Evolutionary conservation across 192 early-diverging fungal species (phyloP), one percentile per base, ranked within the genome.

Genomic region (Spizellomyces sp.): DNA sequence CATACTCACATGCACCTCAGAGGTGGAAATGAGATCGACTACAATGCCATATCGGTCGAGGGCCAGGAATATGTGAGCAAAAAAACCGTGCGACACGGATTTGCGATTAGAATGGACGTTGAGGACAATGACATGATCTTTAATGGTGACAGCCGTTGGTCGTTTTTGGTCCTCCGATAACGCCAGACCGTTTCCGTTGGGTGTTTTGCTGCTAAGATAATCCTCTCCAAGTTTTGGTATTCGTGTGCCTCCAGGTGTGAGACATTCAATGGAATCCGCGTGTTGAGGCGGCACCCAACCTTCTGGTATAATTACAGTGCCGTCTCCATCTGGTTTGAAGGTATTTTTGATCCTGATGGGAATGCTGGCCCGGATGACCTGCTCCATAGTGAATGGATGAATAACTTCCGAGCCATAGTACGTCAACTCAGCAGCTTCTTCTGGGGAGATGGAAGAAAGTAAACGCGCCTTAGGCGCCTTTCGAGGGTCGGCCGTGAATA

Each of bases 301-400:
- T 50, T 95, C 93, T 14, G 96, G 95, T 67, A 94, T 89, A 74
- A 99, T 95, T 61, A 98, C 86, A 48, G 97, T 99, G 45, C 97
- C 97, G 9, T 84, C 79, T 42, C 95, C 95, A n/a, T 75, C 81
- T 7, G 97, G 96, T 59, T 96, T 95, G 76, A 95, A 94, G 21
- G 96, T 94, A 75, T 99, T 99, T 73, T 98, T 99, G 81, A 99
- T 99, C 73, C 97, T 92, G 78, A 99, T 98, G 6, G 97, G 97
- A 74, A 99, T 98, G 50, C 87, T 81, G 15, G 94, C 92, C 46
- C 95, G 91, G 74, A 99, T 99, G 46, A 97, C 95, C 74, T 99
- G 97, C 71, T 99, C 95, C 97, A 99, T 99, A 5, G 97, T 99
- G 83, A 97, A 97, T 9, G 97, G 97, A 71, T 99, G 97, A 73